phyloP scores from a whole-genome alignment of 495 filamentous ascomycete species.

The Neurospora discreta region DNA sequence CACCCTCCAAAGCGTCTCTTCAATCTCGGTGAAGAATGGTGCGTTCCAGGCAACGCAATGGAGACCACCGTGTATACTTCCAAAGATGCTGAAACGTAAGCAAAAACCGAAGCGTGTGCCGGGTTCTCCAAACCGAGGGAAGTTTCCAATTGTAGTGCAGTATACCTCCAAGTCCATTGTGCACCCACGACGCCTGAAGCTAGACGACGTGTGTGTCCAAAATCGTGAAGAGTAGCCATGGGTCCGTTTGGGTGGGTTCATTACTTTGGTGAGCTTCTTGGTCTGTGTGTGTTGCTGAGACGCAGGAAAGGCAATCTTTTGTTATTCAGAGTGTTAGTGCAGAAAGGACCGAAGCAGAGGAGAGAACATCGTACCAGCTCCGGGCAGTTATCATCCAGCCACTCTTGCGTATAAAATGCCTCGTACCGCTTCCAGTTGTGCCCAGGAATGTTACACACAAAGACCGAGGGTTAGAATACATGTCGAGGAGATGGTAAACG shows the following conservation, averaged over 20 bases:
- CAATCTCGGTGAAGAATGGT: neutral
- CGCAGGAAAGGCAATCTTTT: neutral
- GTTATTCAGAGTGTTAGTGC: neutral
- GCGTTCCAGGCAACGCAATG: neutral
- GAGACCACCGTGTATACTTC: neutral
- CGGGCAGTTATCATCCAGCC: neutral
- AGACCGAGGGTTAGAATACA: neutral
- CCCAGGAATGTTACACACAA: neutral
- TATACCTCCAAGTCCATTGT: neutral
- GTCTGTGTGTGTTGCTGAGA: neutral
- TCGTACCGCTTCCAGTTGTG: neutral
- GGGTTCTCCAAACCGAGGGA: neutral
- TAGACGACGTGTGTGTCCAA: neutral
- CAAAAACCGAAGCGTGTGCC: neutral
- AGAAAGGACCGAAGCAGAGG: neutral
- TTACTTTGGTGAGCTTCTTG: neutral
- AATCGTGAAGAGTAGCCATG: neutral
- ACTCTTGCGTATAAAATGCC: neutral
- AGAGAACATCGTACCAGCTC: neutral
- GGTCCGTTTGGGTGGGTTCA: neutral
- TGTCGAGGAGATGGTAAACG: neutral
- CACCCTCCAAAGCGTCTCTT: neutral
- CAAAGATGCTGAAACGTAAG: neutral
- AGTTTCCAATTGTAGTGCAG: neutral
- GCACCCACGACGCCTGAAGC: neutral